Evolutionary conservation across 306 rosid species (phyloP).

Genomic region (Begonia fuchsioides): DNA sequence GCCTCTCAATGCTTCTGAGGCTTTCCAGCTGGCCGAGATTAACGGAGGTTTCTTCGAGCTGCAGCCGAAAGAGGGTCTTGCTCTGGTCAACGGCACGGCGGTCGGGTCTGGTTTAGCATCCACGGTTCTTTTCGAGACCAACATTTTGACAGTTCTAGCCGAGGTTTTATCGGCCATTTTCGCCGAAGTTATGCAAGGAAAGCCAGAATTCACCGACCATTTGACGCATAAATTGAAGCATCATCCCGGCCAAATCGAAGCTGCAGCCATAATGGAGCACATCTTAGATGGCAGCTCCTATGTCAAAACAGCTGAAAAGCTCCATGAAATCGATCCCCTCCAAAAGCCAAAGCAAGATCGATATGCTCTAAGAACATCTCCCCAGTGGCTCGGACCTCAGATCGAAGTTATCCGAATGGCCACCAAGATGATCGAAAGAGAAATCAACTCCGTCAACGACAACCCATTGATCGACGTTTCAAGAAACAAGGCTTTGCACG

Average conservation of each 20-base stretch:
- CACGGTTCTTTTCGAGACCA: conserved; percentile 63
- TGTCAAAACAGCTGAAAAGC: conserved; percentile 49
- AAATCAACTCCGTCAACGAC: conserved; percentile 85
- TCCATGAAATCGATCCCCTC: conserved; percentile 67
- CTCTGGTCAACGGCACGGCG: conserved; percentile 84
- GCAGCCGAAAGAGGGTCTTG: conserved; percentile 86
- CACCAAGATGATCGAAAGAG: conserved; percentile 83
- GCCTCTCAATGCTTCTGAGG: conserved; percentile 36
- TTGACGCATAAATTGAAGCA: conserved; percentile 78
- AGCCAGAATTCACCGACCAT: conserved; percentile 77
- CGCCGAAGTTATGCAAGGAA: conserved; percentile 88
- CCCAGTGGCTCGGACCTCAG: conserved; percentile 92
- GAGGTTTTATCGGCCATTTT: conserved; percentile 62
- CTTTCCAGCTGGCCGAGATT: conserved; percentile 54
- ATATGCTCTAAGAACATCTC: conserved; percentile 81
- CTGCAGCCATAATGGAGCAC: conserved; percentile 96
- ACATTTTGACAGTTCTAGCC: conserved; percentile 40
- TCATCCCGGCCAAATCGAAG: conserved; percentile 97
- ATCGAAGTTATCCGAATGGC: conserved; percentile 71
- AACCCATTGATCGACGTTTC: conserved; percentile 87
- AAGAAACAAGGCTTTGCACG: conserved; percentile 76
- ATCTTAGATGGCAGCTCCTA: conserved; percentile 70
- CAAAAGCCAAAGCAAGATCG: conserved; percentile 90
- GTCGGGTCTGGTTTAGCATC: conserved; percentile 91
- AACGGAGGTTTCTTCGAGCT: conserved; percentile 58